phyloP scores from a whole-genome alignment of 441 rosid species.

The Sinapis alba region DNA sequence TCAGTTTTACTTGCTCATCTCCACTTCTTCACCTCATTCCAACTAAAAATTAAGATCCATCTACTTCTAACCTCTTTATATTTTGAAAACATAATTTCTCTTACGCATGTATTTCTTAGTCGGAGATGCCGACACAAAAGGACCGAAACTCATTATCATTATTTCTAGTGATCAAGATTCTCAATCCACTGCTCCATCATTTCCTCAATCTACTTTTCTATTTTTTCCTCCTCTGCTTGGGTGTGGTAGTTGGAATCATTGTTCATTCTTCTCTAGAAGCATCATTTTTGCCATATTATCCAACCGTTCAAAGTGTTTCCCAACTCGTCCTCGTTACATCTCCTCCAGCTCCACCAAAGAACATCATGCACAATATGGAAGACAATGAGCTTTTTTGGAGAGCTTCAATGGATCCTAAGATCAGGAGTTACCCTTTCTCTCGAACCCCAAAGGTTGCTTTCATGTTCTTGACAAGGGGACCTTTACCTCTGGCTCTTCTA shows the following conservation, averaged over 20 bases:
- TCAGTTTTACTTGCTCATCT: slow-evolving; percentile 12
- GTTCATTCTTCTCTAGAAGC: slow-evolving; percentile 50
- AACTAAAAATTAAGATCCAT: slow-evolving; percentile 7
- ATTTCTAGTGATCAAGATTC: slow-evolving; percentile 29
- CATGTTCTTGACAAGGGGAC: slow-evolving; percentile 82
- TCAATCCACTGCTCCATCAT: slow-evolving; percentile 48
- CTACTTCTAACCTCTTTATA: background rate
- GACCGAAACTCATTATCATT: slow-evolving; percentile 30
- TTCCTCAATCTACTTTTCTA: slow-evolving; percentile 42
- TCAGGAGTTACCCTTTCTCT: slow-evolving; percentile 48
- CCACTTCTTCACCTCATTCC: slow-evolving; percentile 8
- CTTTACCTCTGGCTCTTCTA: slow-evolving; percentile 70
- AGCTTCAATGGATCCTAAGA: slow-evolving; percentile 68
- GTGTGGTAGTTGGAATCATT: slow-evolving; percentile 54
- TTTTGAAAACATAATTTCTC: background rate
- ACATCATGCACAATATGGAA: slow-evolving; percentile 54
- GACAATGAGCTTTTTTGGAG: slow-evolving; percentile 81
- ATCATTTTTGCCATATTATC: slow-evolving; percentile 39
- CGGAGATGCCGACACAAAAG: slow-evolving; percentile 49
- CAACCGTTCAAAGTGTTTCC: slow-evolving; percentile 28
- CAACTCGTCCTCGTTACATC: slow-evolving; percentile 39
- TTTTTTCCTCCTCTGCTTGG: slow-evolving; percentile 47
- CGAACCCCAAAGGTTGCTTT: slow-evolving; percentile 80
- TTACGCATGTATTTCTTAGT: background rate
- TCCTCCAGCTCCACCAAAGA: slow-evolving; percentile 37